Percentiles rank a stretch among this genome's conserved stretches.
phyloP scores from a whole-genome alignment of 2,329 filamentous ascomycete species.

The Podosphaera xanthii region DNA sequence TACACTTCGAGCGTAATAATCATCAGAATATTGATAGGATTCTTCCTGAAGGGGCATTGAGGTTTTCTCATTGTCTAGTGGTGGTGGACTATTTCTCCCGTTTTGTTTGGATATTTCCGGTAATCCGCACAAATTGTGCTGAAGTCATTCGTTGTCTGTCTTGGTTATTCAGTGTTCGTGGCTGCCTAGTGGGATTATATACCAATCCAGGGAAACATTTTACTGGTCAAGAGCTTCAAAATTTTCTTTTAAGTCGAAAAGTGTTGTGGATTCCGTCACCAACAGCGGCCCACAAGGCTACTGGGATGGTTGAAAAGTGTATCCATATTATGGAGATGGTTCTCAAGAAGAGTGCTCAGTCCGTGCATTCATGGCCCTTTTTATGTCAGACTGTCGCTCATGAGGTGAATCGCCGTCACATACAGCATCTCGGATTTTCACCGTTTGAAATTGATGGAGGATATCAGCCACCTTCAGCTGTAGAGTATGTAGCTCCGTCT shows the following conservation, averaged over 20 bases:
- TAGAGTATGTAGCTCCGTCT: background rate
- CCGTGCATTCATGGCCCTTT: background rate
- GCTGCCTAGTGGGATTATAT: too few species aligned
- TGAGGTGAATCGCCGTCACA: background rate
- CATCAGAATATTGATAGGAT: too few species aligned
- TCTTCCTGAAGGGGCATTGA: too few species aligned
- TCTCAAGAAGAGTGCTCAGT: background rate
- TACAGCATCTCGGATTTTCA: background rate
- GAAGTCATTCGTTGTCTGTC: background rate
- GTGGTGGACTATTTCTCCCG: background rate
- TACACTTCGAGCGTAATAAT: too few species aligned
- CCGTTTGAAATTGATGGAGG: too few species aligned
- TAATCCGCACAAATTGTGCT: background rate
- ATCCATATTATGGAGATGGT: background rate
- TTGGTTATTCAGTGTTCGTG: background rate
- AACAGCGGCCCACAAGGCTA: too few species aligned
- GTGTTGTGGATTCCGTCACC: too few species aligned
- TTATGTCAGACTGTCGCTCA: background rate
- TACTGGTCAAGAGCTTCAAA: too few species aligned
- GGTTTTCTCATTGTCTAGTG: background rate
- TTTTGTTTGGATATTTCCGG: too few species aligned
- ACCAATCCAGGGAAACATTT: too few species aligned
- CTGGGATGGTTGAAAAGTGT: background rate
- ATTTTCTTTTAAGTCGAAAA: too few species aligned
- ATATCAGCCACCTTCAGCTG: too few species aligned